Evolutionary conservation across 2,329 filamentous ascomycete species (phyloP).

Genomic region (Ceratocystis ficicola): DNA sequence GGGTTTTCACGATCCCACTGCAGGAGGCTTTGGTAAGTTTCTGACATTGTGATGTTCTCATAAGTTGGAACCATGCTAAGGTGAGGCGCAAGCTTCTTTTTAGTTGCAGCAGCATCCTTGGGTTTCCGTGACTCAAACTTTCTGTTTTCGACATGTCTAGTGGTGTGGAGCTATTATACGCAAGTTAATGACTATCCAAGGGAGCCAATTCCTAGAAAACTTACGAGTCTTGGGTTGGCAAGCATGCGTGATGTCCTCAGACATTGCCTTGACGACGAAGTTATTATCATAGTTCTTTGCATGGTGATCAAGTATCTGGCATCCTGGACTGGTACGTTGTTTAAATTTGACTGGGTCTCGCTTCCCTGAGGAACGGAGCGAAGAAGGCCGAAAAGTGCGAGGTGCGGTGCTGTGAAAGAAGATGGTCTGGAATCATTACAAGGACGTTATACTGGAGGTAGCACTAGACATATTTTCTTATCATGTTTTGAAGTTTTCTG

Average conservation of each 20-base stretch:
- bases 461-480: background rate
- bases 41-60: background rate
- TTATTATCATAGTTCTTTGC: slow-evolving; percentile 8
- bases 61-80: background rate
- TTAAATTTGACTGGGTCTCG: too few species aligned
- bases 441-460: background rate
- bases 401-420: background rate
- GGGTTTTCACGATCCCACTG: slow-evolving; percentile 19
- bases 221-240: background rate
- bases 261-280: slow-evolving; percentile 14
- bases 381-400: background rate
- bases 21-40: background rate
- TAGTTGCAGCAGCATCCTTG: background rate
- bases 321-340: background rate
- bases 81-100: background rate
- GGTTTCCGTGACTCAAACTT: too few species aligned
- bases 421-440: background rate
- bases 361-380: background rate
- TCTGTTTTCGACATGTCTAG: background rate
- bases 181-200: background rate
- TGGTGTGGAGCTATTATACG: background rate
- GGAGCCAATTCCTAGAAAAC: background rate
- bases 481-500: background rate
- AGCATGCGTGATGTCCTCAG: background rate
- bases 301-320: background rate